Conservation (phyloP, 179 eudicot genomes). For the Beta corolliflora region DNA sequence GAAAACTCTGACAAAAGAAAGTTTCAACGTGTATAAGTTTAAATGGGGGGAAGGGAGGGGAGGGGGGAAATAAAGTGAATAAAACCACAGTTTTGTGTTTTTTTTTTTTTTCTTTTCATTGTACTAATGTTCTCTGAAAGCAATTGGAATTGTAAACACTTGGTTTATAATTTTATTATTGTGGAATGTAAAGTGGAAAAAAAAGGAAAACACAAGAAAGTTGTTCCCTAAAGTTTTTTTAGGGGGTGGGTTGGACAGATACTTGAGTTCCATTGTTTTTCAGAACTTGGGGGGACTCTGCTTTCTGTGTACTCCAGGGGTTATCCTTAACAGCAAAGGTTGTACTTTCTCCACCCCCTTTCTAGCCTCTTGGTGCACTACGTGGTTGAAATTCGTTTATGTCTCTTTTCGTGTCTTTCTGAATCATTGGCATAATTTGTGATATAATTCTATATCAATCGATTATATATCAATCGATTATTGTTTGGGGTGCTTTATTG, state of each 20-base stretch:
- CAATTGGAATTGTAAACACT: conserved; percentile 27
- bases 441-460: too few relatives aligned
- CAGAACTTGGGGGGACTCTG: too few relatives aligned
- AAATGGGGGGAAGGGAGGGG: conserved; percentile 1
- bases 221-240: background rate
- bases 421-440: too few relatives aligned
- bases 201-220: background rate
- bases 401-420: too few relatives aligned
- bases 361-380: too few relatives aligned
- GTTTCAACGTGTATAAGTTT: conserved; percentile 11
- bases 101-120: background rate
- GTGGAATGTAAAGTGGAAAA: conserved; percentile 3
- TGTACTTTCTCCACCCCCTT: too few relatives aligned
- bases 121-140: conserved; percentile 26
- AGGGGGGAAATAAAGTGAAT: conserved; percentile 32
- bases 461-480: too few relatives aligned
- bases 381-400: too few relatives aligned
- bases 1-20: conserved; percentile 30
- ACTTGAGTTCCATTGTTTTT: background rate
- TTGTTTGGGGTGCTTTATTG: too few relatives aligned
- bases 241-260: background rate
- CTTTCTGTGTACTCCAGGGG: too few relatives aligned
- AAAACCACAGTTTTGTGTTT: conserved; percentile 35
- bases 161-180: conserved; percentile 16
- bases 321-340: too few relatives aligned